These are phyloP conservation scores for Botryotinia narcissicola DNA, from an alignment of 2,329 filamentous ascomycete genomes.

Conservation along the genomic window DNA sequence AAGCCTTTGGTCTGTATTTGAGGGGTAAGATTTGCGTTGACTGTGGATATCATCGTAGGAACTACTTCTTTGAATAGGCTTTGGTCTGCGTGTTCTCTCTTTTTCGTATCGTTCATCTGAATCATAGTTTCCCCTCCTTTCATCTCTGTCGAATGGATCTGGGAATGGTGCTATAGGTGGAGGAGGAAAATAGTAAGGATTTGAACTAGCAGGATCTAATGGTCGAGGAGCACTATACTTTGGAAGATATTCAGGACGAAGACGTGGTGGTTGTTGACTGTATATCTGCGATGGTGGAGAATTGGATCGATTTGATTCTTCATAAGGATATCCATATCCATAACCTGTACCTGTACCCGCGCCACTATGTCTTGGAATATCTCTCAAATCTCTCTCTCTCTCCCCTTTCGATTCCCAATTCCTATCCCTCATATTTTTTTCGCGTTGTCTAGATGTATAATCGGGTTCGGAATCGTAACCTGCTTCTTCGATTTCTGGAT, in stretches of 20 bases:
- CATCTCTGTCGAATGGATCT: neutral
- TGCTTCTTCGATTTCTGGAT: conserved; percentile 17
- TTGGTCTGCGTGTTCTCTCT: neutral
- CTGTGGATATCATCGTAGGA: conserved; percentile 16
- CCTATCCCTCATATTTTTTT: conserved; percentile 7
- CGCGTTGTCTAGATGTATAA: neutral
- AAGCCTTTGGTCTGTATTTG: neutral
- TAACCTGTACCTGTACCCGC: neutral
- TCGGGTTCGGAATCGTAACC: conserved; percentile 18
- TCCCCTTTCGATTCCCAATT: conserved; percentile 1
- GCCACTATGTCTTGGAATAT: conserved; percentile 17
- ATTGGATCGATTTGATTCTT: conserved; percentile 5
- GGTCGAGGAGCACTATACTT: neutral
- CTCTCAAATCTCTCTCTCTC: neutral
- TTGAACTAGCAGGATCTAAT: neutral
- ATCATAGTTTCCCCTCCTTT: neutral
- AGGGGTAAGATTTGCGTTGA: neutral
- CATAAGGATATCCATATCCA: conserved; percentile 2
- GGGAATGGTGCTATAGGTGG: neutral
- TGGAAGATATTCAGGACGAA: conserved; percentile 17
- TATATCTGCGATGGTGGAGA: neutral
- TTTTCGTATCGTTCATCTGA: neutral
- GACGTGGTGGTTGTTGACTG: conserved; percentile 16
- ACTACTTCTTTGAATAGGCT: neutral
- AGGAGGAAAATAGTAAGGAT: conserved; percentile 4